Evolutionary conservation across 106 monocot species (phyloP).

Genomic region (Allium sativum): DNA sequence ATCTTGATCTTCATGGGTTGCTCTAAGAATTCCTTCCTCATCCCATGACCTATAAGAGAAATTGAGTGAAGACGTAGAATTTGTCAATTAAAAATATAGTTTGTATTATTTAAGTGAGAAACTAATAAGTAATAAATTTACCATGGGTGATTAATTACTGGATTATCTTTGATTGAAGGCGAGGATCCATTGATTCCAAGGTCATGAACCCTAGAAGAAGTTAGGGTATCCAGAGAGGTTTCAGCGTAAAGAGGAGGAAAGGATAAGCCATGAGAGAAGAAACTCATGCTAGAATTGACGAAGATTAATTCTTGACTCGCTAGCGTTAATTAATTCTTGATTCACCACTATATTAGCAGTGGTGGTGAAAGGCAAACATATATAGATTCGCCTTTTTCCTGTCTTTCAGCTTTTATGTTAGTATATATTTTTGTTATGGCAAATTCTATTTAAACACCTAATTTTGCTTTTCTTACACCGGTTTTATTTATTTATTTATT

Average conservation of each 20-base stretch:
- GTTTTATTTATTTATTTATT: too few relatives aligned
- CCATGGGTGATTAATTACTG: neutral
- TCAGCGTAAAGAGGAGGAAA: conserved; percentile 7
- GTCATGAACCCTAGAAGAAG: neutral
- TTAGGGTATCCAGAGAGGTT: conserved; percentile 4
- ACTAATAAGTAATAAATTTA: neutral
- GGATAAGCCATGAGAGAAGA: conserved; percentile 12
- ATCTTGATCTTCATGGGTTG: neutral
- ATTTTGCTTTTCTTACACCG: too few relatives aligned
- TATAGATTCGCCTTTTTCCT: neutral
- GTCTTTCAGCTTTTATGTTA: neutral
- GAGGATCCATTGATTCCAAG: conserved; percentile 1
- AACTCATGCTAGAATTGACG: conserved; percentile 9
- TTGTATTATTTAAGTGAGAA: neutral
- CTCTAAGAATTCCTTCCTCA: conserved; percentile 1
- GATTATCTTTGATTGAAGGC: conserved; percentile 1
- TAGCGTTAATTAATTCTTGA: conserved; percentile 9
- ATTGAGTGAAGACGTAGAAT: neutral
- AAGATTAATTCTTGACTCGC: conserved; percentile 2
- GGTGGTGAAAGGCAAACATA: conserved; percentile 10
- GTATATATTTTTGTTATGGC: neutral
- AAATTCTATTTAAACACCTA: too few relatives aligned
- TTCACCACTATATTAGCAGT: conserved; percentile 5
- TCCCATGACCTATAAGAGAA: conserved; percentile 12
- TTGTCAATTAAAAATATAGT: too few relatives aligned